phyloP scores from a whole-genome alignment of 192 early-diverging fungal genomes.

The Entomortierella lignicola region DNA sequence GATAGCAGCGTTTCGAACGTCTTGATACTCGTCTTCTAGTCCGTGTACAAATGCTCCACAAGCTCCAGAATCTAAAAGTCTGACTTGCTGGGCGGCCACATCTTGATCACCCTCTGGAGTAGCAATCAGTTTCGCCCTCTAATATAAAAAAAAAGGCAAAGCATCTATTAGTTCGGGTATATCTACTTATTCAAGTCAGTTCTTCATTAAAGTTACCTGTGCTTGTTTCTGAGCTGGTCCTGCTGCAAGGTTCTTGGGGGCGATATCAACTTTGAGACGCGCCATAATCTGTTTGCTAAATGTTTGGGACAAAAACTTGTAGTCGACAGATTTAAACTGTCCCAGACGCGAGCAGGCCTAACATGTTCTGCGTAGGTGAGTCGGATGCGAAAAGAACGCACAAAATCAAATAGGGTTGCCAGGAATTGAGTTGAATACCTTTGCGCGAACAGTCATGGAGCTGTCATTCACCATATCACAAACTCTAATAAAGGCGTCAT shows the following conservation, averaged over 20 bases:
- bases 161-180: neutral
- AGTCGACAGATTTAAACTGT: slow-evolving; percentile 71
- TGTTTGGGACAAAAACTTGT: slow-evolving; percentile 71
- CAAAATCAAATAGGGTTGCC: neutral
- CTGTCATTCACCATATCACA: slow-evolving; percentile 87
- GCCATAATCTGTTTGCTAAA: slow-evolving; percentile 87
- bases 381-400: neutral
- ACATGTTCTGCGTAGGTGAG: neutral
- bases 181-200: slow-evolving; percentile 6
- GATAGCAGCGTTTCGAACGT: slow-evolving; percentile 88
- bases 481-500: slow-evolving; percentile 85
- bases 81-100: slow-evolving; percentile 74
- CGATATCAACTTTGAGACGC: slow-evolving; percentile 60
- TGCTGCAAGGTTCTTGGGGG: slow-evolving; percentile 38
- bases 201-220: slow-evolving; percentile 27
- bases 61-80: slow-evolving; percentile 81
- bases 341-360: slow-evolving; percentile 76
- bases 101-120: slow-evolving; percentile 76
- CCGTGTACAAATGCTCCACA: slow-evolving; percentile 97
- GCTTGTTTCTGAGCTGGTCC: slow-evolving; percentile 50
- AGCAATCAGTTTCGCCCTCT: slow-evolving; percentile 59
- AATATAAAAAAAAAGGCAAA: neutral
- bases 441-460: slow-evolving; percentile 75
- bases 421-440: slow-evolving; percentile 36
- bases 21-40: slow-evolving; percentile 93